These are phyloP conservation scores for Solanum chiquidenum DNA, from an alignment of 257 asterid genomes.

Conservation along the genomic window DNA sequence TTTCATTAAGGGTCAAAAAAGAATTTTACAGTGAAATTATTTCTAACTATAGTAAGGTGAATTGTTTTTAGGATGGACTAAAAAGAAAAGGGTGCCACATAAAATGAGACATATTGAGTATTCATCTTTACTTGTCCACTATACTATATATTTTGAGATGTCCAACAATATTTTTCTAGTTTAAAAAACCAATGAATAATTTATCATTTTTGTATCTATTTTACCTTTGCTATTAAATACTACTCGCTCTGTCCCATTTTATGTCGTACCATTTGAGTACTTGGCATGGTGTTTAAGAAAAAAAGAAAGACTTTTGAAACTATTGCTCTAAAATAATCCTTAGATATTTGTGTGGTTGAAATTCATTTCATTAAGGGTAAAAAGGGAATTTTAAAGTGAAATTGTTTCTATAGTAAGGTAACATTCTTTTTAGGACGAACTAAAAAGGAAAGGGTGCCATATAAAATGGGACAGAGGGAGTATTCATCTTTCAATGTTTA, in stretches of 20 bases:
- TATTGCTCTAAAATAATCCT: neutral
- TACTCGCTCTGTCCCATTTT: neutral
- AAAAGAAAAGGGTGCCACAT: no score
- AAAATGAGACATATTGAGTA: no score
- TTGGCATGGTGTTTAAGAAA: neutral
- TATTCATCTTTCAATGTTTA: neutral
- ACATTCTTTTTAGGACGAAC: neutral
- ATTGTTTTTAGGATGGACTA: no score
- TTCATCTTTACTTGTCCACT: no score
- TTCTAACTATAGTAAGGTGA: no score
- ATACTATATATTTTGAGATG: neutral
- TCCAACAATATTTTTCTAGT: neutral
- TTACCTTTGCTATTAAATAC: neutral
- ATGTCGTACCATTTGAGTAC: neutral
- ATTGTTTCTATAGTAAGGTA: neutral
- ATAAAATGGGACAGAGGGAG: neutral
- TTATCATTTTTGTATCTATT: neutral
- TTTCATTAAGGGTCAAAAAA: no score
- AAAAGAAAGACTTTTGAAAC: neutral
- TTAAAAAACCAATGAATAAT: no score
- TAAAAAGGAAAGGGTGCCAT: neutral
- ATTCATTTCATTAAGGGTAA: neutral
- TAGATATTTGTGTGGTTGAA: neutral
- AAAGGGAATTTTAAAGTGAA: no score
- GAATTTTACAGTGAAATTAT: no score